Evolutionary conservation across 2,329 filamentous ascomycete species (phyloP).

Genomic region (Aspergillus flavus): DNA sequence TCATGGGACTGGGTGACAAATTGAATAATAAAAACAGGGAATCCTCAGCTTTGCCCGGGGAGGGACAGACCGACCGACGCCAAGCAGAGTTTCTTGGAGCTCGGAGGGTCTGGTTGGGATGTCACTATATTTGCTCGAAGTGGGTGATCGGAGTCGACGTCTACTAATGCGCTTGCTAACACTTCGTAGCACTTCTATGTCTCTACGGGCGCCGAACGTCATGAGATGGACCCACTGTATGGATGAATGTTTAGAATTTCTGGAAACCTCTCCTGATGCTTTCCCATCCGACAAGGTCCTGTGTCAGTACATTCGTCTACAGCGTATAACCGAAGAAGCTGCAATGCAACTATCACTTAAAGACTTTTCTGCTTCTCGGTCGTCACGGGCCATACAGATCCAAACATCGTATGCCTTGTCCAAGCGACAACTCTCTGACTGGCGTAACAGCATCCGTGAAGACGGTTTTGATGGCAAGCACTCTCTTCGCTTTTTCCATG

Average conservation of each 20-base stretch:
- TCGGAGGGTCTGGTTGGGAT: neutral
- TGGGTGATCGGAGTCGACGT: neutral
- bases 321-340: neutral
- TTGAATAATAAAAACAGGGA: neutral
- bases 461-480: neutral
- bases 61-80: neutral
- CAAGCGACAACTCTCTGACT: neutral
- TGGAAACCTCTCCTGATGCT: constrained; percentile 1
- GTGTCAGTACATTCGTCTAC: neutral
- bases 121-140: neutral
- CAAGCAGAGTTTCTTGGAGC: neutral
- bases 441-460: neutral
- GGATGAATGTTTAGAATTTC: constrained; percentile 1
- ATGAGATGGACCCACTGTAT: constrained; percentile 9
- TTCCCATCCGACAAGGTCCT: neutral
- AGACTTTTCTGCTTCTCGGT: neutral
- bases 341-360: neutral
- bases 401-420: neutral
- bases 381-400: neutral
- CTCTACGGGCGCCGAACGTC: constrained; percentile 1
- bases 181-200: constrained; percentile 4
- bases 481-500: neutral
- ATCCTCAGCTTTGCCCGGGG: neutral
- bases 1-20: constrained; percentile 7
- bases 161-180: neutral